phyloP scores from a whole-genome alignment of 164 flowering plant species.

The Macadamia tetraphylla region DNA sequence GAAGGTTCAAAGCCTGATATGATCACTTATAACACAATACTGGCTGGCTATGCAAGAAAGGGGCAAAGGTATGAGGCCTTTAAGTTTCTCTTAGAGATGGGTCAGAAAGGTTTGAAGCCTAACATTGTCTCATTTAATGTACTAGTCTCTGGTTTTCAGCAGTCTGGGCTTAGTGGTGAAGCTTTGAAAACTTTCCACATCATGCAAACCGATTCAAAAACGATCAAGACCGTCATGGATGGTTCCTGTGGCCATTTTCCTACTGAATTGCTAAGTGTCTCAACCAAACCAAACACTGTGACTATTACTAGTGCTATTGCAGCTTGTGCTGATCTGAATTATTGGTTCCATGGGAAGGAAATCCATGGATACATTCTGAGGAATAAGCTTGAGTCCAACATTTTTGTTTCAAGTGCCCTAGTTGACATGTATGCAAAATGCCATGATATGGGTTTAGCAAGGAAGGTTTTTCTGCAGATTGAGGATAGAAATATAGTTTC shows the following conservation, averaged over 20 bases:
- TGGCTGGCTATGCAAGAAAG: slow-evolving; percentile 33
- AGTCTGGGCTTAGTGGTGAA: slow-evolving; percentile 32
- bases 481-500: slow-evolving; percentile 29
- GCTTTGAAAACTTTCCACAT: slow-evolving; percentile 36
- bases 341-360: slow-evolving; percentile 30
- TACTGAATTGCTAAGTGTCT: neutral
- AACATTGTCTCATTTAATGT: slow-evolving; percentile 33
- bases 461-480: slow-evolving; percentile 28
- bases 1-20: slow-evolving; percentile 36
- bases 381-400: slow-evolving; percentile 25
- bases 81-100: slow-evolving; percentile 32
- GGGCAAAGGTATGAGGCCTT: slow-evolving; percentile 36
- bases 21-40: slow-evolving; percentile 40
- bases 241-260: slow-evolving; percentile 4
- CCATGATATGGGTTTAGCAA: slow-evolving; percentile 31
- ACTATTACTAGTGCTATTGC: slow-evolving; percentile 38
- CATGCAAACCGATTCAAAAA: slow-evolving; percentile 28
- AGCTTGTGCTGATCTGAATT: slow-evolving; percentile 38
- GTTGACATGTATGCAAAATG: slow-evolving; percentile 48
- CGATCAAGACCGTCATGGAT: neutral
- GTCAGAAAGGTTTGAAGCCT: slow-evolving; percentile 31
- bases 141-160: slow-evolving; percentile 48
- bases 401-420: slow-evolving; percentile 31
- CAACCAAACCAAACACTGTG: slow-evolving; percentile 27
- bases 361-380: slow-evolving; percentile 36